Percentiles rank a stretch among this genome's conserved stretches.
Evolutionary conservation across 495 filamentous ascomycete species (phyloP).

Genomic region (Aspergillus saccharolyticus): DNA sequence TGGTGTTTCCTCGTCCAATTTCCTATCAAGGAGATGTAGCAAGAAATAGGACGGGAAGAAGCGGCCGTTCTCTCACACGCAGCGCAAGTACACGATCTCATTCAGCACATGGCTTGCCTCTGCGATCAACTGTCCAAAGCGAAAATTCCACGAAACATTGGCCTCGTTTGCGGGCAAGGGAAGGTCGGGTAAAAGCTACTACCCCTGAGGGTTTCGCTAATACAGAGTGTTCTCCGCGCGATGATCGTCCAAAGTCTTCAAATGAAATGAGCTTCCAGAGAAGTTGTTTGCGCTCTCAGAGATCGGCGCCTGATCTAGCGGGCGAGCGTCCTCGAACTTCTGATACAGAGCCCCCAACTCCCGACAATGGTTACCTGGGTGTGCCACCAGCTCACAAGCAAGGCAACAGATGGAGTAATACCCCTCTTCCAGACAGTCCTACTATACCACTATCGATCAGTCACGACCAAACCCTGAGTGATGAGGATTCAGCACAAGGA

Average conservation of each 20-base stretch:
- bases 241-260: slow-evolving; percentile 7
- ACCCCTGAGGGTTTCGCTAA: not conserved
- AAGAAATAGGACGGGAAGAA: slow-evolving; percentile 30
- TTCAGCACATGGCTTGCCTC: slow-evolving; percentile 18
- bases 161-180: slow-evolving; percentile 6
- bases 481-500: slow-evolving; percentile 10
- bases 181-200: not conserved
- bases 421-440: slow-evolving; percentile 39
- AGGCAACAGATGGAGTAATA: slow-evolving; percentile 34
- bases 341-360: slow-evolving; percentile 13
- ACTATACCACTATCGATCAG: slow-evolving; percentile 28
- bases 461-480: slow-evolving; percentile 6
- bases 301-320: slow-evolving; percentile 31
- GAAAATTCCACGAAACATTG: slow-evolving; percentile 2
- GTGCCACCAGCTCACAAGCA: slow-evolving; percentile 37
- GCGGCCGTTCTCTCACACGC: slow-evolving; percentile 23
- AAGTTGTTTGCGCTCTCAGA: slow-evolving; percentile 23
- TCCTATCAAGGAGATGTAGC: slow-evolving; percentile 45
- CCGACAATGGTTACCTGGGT: slow-evolving; percentile 24
- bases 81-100: slow-evolving; percentile 15
- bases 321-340: slow-evolving; percentile 16
- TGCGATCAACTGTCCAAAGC: slow-evolving; percentile 7
- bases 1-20: slow-evolving; percentile 27
- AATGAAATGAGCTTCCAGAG: not conserved
- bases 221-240: slow-evolving; percentile 2